phyloP scores from a whole-genome alignment of 148 eudicot species.

The Euryodendron excelsum region DNA sequence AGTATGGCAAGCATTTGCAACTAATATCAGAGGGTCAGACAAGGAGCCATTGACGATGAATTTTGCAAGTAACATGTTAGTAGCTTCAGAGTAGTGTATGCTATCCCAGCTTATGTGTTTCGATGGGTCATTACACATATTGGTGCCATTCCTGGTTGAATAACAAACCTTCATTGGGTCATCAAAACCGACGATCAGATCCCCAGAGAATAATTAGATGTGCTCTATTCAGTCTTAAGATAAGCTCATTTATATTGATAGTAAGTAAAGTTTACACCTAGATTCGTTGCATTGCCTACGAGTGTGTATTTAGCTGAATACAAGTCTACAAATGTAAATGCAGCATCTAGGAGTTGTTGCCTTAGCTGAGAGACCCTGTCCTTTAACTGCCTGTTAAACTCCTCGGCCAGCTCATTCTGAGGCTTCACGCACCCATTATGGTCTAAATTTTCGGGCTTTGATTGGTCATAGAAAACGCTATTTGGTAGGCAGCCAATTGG shows the following conservation, averaged over 20 bases:
- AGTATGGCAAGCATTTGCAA: constrained; percentile 31
- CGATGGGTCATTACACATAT: constrained; percentile 35
- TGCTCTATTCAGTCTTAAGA: no score
- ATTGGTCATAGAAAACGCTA: not conserved
- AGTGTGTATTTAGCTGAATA: constrained; percentile 34
- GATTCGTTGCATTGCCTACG: constrained; percentile 21
- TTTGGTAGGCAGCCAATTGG: constrained; percentile 9
- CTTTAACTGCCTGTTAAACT: constrained; percentile 7
- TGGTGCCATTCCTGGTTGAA: no score
- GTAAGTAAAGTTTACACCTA: constrained; percentile 24
- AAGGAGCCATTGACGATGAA: constrained; percentile 32
- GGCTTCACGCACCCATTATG: not conserved
- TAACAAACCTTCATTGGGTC: constrained; percentile 27
- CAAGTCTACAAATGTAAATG: constrained; percentile 33
- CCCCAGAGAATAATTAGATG: no score
- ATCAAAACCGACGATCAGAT: constrained; percentile 29
- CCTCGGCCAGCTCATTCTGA: not conserved
- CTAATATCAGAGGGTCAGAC: constrained; percentile 34
- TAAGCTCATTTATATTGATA: no score
- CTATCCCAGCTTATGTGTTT: constrained; percentile 43
- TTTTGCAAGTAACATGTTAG: constrained; percentile 23
- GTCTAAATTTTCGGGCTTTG: not conserved
- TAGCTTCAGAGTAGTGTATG: constrained; percentile 47
- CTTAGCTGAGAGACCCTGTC: not conserved
- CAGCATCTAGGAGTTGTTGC: not conserved